A percentile compares a stretch with the other conserved stretches of the same genome.
Conservation (phyloP, 805 yeast species). For the Lachancea cidri region DNA sequence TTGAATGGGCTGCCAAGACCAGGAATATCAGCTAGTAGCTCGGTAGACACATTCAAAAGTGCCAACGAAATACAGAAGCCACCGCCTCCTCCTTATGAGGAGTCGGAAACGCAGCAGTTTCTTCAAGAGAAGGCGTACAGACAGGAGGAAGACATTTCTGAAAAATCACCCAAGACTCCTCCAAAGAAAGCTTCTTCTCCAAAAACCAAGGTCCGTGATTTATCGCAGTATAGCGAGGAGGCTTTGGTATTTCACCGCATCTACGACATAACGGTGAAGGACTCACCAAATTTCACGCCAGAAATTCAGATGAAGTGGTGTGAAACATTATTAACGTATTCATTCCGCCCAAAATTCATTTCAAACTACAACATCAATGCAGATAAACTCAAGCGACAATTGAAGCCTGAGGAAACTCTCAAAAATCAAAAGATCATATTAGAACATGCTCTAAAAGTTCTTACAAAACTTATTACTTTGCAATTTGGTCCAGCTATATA, state of each 20-base stretch:
- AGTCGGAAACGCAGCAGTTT: conserved; percentile 12
- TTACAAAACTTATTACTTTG: conserved; percentile 49
- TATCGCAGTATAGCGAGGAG: conserved; percentile 17
- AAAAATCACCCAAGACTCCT: not conserved
- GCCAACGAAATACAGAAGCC: conserved; percentile 4
- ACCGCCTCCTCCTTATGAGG: conserved; percentile 22
- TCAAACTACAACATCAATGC: conserved; percentile 45
- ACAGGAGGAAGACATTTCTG: conserved; percentile 6
- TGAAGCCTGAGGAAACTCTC: conserved; percentile 39
- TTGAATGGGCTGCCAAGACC: not conserved
- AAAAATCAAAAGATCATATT: conserved; percentile 53
- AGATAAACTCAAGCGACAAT: conserved; percentile 35
- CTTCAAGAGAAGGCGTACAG: conserved; percentile 20
- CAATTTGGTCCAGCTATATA: conserved; percentile 52
- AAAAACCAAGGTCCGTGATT: conserved; percentile 5
- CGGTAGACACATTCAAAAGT: conserved; percentile 8
- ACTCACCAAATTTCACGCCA: conserved; percentile 38
- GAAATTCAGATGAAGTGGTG: conserved; percentile 60
- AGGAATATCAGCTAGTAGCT: conserved; percentile 2
- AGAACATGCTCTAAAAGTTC: conserved; percentile 51
- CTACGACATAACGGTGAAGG: conserved; percentile 23
- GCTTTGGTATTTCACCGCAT: conserved; percentile 21
- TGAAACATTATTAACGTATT: conserved; percentile 45
- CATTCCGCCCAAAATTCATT: conserved; percentile 40
- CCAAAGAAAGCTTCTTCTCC: not conserved